These are phyloP conservation scores for Dioszegia aurantiaca DNA, from an alignment of 768 basidiomycete species.

Conservation along the genomic window DNA sequence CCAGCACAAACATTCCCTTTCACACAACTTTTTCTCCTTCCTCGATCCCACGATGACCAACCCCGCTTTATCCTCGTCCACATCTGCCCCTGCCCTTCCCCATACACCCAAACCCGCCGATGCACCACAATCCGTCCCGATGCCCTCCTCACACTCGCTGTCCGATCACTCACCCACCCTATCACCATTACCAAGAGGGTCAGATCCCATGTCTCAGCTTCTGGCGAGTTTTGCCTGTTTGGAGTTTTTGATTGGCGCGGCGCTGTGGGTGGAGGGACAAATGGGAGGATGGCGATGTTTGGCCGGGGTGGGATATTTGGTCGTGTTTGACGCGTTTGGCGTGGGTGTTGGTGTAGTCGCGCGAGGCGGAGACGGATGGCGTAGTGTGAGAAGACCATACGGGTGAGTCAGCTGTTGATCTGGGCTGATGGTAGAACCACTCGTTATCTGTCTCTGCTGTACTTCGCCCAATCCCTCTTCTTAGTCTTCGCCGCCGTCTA, in stretches of 20 bases:
- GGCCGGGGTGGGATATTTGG: conserved; percentile 92
- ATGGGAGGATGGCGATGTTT: conserved; percentile 77
- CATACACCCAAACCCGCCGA: conserved; percentile 19
- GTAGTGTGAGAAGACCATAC: conserved; percentile 56
- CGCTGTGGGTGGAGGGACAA: conserved; percentile 84
- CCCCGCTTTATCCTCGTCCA: conserved; percentile 26
- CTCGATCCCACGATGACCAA: conserved; percentile 64
- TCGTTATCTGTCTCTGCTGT: conserved; percentile 55
- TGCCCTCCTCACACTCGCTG: conserved; percentile 26
- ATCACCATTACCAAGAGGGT: conserved; percentile 25
- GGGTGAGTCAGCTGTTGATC: conserved; percentile 58
- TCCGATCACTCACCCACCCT: conserved; percentile 22
- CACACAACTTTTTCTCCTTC: conserved; percentile 94
- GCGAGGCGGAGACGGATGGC: conserved; percentile 40
- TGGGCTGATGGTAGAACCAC: conserved; percentile 20
- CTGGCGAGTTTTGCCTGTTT: conserved; percentile 40
- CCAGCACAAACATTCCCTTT: conserved; percentile 89
- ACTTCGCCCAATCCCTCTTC: conserved; percentile 87
- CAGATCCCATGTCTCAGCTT: conserved; percentile 31
- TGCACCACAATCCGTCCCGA: conserved; percentile 44
- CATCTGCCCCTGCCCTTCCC: conserved; percentile 13
- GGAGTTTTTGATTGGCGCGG: conserved; percentile 55
- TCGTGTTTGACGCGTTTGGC: conserved; percentile 90
- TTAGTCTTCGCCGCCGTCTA: conserved; percentile 92
- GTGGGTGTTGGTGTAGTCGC: conserved; percentile 58